Evolutionary conservation across 2,329 filamentous ascomycete species (phyloP).

Genomic region (Akanthomyces muscarius): DNA sequence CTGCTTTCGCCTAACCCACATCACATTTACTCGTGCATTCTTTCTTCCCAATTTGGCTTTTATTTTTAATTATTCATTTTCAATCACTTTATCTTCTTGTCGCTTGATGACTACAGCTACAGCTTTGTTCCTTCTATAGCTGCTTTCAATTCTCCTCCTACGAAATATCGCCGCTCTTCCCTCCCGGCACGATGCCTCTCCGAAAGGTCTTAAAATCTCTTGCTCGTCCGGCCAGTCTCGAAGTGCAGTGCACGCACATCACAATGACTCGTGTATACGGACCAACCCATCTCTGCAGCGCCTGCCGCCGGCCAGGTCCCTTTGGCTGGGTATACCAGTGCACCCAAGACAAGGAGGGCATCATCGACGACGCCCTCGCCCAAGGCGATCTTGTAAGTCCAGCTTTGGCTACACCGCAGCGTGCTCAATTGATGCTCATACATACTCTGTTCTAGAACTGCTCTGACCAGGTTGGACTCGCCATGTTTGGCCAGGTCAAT

Average conservation of each 20-base stretch:
- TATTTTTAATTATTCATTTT: neutral
- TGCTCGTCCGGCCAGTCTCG: conserved; percentile 20
- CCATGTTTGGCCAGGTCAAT: conserved; percentile 31
- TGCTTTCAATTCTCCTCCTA: neutral
- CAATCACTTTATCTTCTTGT: neutral
- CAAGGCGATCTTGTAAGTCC: conserved; percentile 22
- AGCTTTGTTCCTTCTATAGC: neutral
- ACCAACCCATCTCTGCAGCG: conserved; percentile 47
- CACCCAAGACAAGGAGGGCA: conserved; percentile 56
- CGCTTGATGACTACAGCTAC: neutral
- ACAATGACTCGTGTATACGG: conserved; percentile 64
- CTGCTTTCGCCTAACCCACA: conserved; percentile 7
- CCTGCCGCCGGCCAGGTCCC: conserved; percentile 52
- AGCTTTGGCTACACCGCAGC: no score
- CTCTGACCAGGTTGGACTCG: conserved; percentile 31
- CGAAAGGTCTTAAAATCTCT: conserved; percentile 10
- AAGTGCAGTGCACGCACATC: conserved; percentile 58
- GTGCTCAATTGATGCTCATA: neutral
- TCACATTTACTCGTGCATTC: conserved; percentile 13
- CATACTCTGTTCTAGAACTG: conserved; percentile 21
- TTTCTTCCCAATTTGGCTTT: neutral
- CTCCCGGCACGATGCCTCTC: neutral
- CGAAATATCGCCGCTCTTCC: neutral
- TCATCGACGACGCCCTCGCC: conserved; percentile 30
- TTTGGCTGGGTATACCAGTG: conserved; percentile 74